Conservation (phyloP, 495 filamentous ascomycete genomes). For the Jackrogersella multiformis region DNA sequence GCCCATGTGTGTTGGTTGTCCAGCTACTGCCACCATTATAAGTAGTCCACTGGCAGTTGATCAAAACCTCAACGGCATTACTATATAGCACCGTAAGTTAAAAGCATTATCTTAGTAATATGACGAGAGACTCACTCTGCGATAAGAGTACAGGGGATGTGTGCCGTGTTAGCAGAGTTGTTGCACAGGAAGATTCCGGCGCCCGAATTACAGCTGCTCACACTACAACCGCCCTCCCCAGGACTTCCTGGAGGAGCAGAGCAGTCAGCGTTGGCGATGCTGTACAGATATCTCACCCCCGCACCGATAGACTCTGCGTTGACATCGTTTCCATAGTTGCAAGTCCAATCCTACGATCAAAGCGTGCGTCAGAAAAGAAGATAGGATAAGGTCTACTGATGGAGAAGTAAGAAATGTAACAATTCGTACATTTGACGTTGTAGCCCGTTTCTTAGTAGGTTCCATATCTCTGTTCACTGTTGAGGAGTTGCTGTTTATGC, state of each 20-base stretch:
- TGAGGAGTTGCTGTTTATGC: conserved; percentile 23
- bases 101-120: neutral
- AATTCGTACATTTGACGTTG: conserved; percentile 27
- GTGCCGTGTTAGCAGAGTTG: conserved; percentile 17
- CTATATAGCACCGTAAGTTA: conserved; percentile 1
- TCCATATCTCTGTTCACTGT: conserved; percentile 14
- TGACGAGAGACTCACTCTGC: conserved; percentile 21
- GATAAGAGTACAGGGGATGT: conserved; percentile 25
- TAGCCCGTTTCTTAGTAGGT: conserved; percentile 22
- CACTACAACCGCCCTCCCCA: conserved; percentile 28
- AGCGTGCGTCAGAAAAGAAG: neutral
- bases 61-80: conserved; percentile 38
- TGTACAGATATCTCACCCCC: conserved; percentile 34
- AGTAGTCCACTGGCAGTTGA: conserved; percentile 32
- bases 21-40: conserved; percentile 30
- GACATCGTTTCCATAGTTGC: conserved; percentile 32
- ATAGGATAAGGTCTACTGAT: neutral
- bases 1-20: conserved; percentile 27
- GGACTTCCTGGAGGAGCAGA: conserved; percentile 30
- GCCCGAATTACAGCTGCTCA: conserved; percentile 24
- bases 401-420: neutral
- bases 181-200: conserved; percentile 37
- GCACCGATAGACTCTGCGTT: conserved; percentile 26
- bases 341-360: conserved; percentile 29
- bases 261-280: conserved; percentile 37